phyloP scores from a whole-genome alignment of 2,329 filamentous ascomycete genomes.

The Colletotrichum orchidophilum region DNA sequence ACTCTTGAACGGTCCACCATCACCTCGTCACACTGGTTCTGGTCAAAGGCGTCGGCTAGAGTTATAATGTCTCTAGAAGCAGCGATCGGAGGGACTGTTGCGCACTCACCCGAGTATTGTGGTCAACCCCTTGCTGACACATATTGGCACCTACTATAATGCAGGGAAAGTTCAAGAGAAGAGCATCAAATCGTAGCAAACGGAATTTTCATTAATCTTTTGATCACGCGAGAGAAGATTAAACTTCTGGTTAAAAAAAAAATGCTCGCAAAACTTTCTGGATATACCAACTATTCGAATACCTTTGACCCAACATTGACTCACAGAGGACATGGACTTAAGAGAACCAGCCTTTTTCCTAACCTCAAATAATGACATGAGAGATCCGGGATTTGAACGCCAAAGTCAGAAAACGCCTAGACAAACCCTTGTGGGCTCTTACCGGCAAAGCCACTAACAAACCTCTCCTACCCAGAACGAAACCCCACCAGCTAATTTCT shows the following conservation, averaged over 20 bases:
- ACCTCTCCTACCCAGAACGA: neutral
- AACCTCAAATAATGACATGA: neutral
- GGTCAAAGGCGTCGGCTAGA: neutral
- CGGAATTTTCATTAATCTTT: neutral
- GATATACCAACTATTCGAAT: neutral
- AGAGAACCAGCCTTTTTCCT: neutral
- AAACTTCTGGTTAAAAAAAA: neutral
- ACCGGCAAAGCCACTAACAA: neutral
- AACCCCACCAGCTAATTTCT: no score
- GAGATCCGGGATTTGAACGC: neutral
- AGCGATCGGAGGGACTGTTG: neutral
- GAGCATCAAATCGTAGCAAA: neutral
- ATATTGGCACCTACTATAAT: neutral
- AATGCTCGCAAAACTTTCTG: neutral
- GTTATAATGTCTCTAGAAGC: neutral
- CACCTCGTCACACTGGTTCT: neutral
- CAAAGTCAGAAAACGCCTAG: neutral
- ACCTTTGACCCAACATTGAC: neutral
- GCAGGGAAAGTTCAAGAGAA: neutral
- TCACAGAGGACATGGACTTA: no score
- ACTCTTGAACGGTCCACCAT: neutral
- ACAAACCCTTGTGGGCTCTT: neutral
- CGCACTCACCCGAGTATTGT: neutral
- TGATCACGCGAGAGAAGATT: neutral
- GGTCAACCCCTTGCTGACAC: neutral